Conservation (phyloP, 495 filamentous ascomycete genomes). For the Aspergillus indologenus region DNA sequence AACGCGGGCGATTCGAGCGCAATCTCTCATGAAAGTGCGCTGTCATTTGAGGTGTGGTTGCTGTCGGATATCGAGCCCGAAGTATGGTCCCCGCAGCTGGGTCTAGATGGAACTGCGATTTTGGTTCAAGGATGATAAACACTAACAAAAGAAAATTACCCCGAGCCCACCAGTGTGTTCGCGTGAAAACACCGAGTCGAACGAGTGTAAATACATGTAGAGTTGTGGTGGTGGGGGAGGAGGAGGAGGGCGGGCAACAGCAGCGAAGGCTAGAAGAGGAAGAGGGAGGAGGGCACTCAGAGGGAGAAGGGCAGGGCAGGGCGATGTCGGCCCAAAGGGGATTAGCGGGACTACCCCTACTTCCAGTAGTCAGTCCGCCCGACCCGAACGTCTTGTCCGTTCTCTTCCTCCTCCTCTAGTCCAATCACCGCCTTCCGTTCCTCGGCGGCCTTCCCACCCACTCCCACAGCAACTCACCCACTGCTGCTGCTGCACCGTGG, state of each 20-base stretch:
- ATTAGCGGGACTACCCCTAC: constrained; percentile 18
- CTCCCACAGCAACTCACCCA: not conserved
- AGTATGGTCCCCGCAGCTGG: not conserved
- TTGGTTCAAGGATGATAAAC: not conserved
- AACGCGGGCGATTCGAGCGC: not conserved
- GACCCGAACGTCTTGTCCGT: constrained; percentile 25
- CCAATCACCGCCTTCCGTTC: constrained; percentile 38
- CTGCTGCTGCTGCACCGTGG: not conserved
- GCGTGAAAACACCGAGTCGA: constrained; percentile 32
- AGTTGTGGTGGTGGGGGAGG: constrained; percentile 16
- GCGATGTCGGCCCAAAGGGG: constrained; percentile 15
- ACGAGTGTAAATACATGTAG: constrained; percentile 40
- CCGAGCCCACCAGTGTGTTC: constrained; percentile 10
- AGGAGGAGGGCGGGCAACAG: not conserved
- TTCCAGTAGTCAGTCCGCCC: constrained; percentile 27
- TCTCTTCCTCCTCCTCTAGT: constrained; percentile 40
- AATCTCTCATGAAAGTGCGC: not conserved
- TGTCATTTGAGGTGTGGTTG: not conserved
- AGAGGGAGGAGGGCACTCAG: no score
- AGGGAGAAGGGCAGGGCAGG: constrained; percentile 5
- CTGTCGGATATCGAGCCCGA: not conserved
- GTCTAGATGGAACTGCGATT: not conserved
- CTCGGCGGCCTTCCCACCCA: constrained; percentile 25
- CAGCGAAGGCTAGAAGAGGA: constrained; percentile 1
- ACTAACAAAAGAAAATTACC: not conserved